These are phyloP conservation scores for Calonectria pteridis DNA, from an alignment of 2,329 filamentous ascomycete species.

Conservation along the genomic window DNA sequence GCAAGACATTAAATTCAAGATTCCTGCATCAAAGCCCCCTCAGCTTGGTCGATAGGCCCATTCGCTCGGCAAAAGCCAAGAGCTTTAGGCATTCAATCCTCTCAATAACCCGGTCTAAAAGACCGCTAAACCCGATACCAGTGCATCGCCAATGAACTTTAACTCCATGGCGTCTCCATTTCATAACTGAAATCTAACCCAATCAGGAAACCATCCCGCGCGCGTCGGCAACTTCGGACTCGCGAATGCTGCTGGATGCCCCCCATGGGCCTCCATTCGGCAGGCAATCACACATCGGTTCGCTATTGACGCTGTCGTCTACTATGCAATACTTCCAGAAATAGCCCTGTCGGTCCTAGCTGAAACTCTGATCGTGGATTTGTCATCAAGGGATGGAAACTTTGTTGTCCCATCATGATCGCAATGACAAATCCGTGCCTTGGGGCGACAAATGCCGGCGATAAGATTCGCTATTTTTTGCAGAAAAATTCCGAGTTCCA, in stretches of 20 bases:
- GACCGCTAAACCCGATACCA: neutral
- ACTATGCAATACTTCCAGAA: neutral
- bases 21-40: neutral
- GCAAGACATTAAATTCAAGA: neutral
- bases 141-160: neutral
- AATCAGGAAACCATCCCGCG: neutral
- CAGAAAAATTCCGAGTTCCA: neutral
- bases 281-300: neutral
- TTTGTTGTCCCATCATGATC: neutral
- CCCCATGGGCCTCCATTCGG: neutral
- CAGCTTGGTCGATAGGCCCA: neutral
- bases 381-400: neutral
- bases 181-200: neutral
- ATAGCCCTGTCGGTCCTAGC: neutral
- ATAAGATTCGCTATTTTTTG: neutral
- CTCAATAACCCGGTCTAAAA: neutral
- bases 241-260: neutral
- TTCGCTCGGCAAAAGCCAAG: neutral
- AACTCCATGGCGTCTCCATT: neutral
- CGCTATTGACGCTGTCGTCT: neutral
- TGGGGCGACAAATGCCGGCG: neutral
- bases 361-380: neutral
- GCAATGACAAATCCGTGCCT: neutral
- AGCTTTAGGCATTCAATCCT: neutral
- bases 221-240: neutral